These are phyloP conservation scores for Arachnomyces sp. DNA, from an alignment of 2,329 filamentous ascomycete species.

Conservation along the genomic window DNA sequence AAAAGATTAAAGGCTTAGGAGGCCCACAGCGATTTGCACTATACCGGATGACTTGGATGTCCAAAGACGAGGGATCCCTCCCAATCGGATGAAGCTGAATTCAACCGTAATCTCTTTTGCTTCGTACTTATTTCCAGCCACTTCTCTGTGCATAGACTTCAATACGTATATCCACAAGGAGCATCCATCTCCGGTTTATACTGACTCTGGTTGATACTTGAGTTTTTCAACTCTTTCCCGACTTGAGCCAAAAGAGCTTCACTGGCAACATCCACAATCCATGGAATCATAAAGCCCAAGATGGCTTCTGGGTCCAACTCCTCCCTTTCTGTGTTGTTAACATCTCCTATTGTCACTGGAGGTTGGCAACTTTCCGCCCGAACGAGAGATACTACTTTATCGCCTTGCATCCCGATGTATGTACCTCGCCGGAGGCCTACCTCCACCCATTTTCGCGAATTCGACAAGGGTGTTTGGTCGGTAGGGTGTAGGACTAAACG, in stretches of 20 bases:
- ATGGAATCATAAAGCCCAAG: constrained; percentile 8
- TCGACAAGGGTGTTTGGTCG: no score
- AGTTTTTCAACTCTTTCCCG: constrained; percentile 8
- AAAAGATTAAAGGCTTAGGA: background rate
- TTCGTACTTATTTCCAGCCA: constrained; percentile 8
- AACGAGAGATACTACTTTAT: background rate
- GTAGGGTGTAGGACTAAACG: no score
- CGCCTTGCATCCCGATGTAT: no score
- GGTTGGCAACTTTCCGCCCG: constrained; percentile 1
- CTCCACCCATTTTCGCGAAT: no score
- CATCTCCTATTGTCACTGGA: constrained; percentile 1
- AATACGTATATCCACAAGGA: background rate
- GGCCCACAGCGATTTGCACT: background rate
- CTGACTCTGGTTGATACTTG: constrained; percentile 11
- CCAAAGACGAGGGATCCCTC: constrained; percentile 12
- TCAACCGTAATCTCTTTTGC: background rate
- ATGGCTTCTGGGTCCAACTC: constrained; percentile 6
- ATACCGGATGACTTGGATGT: constrained; percentile 16
- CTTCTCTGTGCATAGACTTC: constrained; percentile 3
- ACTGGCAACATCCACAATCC: constrained; percentile 2
- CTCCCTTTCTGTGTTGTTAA: background rate
- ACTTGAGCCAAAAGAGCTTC: constrained; percentile 6
- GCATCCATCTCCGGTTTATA: no score
- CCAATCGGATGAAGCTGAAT: constrained; percentile 7
- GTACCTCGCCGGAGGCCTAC: no score